phyloP scores from a whole-genome alignment of 2,329 filamentous ascomycete genomes.

The Alternaria triticimaculans region DNA sequence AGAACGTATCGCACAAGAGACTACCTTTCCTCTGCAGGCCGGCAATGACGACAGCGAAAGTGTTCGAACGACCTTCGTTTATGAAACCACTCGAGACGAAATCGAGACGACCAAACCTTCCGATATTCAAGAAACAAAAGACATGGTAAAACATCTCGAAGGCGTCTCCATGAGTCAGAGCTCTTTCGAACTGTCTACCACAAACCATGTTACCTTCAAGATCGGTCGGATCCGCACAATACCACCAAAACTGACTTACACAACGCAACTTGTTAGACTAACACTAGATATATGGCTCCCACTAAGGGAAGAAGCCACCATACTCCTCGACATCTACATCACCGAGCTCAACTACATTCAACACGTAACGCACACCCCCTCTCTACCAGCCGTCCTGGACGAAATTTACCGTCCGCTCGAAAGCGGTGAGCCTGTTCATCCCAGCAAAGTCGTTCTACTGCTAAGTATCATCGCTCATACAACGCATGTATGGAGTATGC shows the following conservation, averaged over 20 bases:
- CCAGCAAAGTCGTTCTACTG: background rate
- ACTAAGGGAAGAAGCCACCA: conserved; percentile 39
- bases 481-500: background rate
- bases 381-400: conserved; percentile 21
- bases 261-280: background rate
- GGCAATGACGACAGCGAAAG: background rate
- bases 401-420: background rate
- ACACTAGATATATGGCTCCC: conserved; percentile 23
- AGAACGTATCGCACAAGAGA: background rate
- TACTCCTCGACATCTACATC: conserved; percentile 44
- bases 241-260: background rate
- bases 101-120: accelerated
- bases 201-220: background rate
- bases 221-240: background rate
- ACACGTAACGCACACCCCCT: conserved; percentile 45
- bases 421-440: background rate
- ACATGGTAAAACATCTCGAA: background rate
- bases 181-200: background rate
- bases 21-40: background rate
- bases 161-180: background rate
- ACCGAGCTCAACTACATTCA: conserved; percentile 43
- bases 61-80: background rate
- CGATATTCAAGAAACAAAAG: background rate
- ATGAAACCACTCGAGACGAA: background rate
- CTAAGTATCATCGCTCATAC: background rate